Base-by-base conservation (phyloP, 352 stramenopile species). In the Globisporangium megalacanthum region DNA sequence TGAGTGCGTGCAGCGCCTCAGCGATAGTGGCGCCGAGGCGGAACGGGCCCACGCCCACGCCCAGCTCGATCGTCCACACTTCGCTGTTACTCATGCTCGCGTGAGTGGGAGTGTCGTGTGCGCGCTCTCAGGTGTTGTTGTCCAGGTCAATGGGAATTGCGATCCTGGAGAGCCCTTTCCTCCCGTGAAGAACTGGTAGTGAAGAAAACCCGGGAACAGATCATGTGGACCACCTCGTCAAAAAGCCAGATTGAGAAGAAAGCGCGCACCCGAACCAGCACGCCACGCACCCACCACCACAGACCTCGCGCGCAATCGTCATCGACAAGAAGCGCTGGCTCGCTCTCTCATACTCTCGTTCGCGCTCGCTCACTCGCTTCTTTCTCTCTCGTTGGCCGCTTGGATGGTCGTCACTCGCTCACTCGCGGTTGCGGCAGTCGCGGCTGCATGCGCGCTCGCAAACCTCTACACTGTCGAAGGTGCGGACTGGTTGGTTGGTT, bases 11-110 rank as follows among this genome's bases (percentile, higher is more conserved):
- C 6, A 94, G 70, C 54, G 76, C 81, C 39, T 92, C 82, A 5
- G 78, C 79, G 47, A 94, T 66, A 48, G 61, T 92, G 20, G 83
- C 77, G 6, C 85, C 85, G 2, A 94, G 74, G 6, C 71, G 79
- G 64, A 94, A 92, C 19, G 85, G 85, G 0, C 85, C 85, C 10
- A 94, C 77, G 44, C 68, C 75, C n/a, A 65, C 75, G 71, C 85
- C 85, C 49, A 90, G 69, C 52, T 89, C 83, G 58, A 94, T 90
- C 66, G 80, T 77, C 85, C 85, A 94, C 49, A 94, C 77, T 62
- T 92, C 76, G 37, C 79, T 73, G 60, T 79, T 89, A 11, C 53
- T 49, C 36, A 51, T 33, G 6, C 50, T 54, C 5, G 14, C 33
- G 33, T 31, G 25, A 29, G 25, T 29, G 25, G 25, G 25, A 29